These are phyloP conservation scores for Begonia masoniana DNA, from an alignment of 306 rosid species.

Conservation along the genomic window DNA sequence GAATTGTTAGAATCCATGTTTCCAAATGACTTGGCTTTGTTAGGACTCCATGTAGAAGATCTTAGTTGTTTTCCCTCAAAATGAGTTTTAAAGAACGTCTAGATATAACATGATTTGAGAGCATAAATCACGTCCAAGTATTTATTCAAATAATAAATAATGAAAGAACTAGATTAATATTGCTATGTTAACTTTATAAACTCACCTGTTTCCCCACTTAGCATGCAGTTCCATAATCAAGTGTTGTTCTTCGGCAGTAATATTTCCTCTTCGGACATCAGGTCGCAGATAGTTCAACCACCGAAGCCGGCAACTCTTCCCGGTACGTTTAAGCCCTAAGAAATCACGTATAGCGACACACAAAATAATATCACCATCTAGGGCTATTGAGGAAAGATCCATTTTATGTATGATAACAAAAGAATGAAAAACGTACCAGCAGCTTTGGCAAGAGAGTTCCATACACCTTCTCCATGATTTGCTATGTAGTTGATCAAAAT, in stretches of 20 bases:
- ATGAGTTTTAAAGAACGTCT: too few relatives aligned
- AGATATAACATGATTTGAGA: background rate
- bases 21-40: too few relatives aligned
- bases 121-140: background rate
- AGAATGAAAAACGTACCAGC: slow-evolving; percentile 40
- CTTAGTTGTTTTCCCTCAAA: too few relatives aligned
- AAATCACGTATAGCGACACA: too few relatives aligned
- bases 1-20: background rate
- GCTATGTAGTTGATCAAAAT: slow-evolving; percentile 85
- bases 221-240: slow-evolving; percentile 88
- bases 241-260: slow-evolving; percentile 81
- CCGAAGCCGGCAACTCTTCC: slow-evolving; percentile 90
- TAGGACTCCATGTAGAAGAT: too few relatives aligned
- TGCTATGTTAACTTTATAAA: background rate
- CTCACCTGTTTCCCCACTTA: slow-evolving; percentile 95
- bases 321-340: slow-evolving; percentile 85
- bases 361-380: background rate
- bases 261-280: slow-evolving; percentile 87
- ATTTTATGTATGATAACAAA: background rate
- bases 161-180: background rate
- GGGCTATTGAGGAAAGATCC: slow-evolving; percentile 1
- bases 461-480: slow-evolving; percentile 97
- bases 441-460: slow-evolving; percentile 89
- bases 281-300: slow-evolving; percentile 98
- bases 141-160: background rate